phyloP scores from a whole-genome alignment of 2,329 filamentous ascomycete genomes.

The Aspergillus sp. region DNA sequence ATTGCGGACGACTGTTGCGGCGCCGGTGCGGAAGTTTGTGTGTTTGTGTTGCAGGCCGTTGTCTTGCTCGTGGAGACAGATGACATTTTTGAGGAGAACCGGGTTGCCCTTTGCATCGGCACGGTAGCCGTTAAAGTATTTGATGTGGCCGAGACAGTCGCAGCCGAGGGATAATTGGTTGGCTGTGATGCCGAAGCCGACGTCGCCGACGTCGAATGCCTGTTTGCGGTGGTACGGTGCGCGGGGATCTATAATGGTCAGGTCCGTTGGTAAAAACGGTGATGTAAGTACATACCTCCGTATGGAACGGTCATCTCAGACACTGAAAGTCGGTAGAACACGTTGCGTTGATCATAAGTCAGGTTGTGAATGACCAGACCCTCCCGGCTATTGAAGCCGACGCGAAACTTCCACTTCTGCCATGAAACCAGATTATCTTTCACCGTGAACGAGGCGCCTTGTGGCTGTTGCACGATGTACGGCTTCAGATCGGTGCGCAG shows the following conservation, averaged over 20 bases:
- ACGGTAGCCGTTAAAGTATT: conserved; percentile 63
- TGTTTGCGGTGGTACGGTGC: conserved; percentile 69
- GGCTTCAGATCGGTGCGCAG: conserved; percentile 66
- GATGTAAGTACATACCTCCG: conserved; percentile 29
- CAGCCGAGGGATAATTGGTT: conserved; percentile 70
- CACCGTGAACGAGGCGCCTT: conserved; percentile 63
- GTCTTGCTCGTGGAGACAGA: conserved; percentile 72
- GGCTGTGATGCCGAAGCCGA: conserved; percentile 64
- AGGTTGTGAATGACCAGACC: conserved; percentile 69
- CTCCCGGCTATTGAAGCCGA: conserved; percentile 64
- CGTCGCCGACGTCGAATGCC: conserved; percentile 70
- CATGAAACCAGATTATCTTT: conserved; percentile 59
- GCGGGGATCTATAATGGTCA: conserved; percentile 54
- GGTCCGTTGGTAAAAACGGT: not conserved
- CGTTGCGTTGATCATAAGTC: conserved; percentile 59
- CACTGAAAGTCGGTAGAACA: conserved; percentile 67
- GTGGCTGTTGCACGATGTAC: conserved; percentile 63
- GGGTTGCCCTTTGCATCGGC: conserved; percentile 60
- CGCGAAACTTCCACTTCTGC: conserved; percentile 66
- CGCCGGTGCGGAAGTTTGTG: conserved; percentile 67
- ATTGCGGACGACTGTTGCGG: conserved; percentile 63
- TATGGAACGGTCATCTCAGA: conserved; percentile 64
- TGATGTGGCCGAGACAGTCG: conserved; percentile 69
- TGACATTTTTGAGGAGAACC: conserved; percentile 61
- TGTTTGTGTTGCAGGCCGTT: conserved; percentile 70